Evolutionary conservation across 2,329 filamentous ascomycete genomes (phyloP), one percentile per base, ranked within the genome.

Genomic region (Cladosporium cucumerinum): DNA sequence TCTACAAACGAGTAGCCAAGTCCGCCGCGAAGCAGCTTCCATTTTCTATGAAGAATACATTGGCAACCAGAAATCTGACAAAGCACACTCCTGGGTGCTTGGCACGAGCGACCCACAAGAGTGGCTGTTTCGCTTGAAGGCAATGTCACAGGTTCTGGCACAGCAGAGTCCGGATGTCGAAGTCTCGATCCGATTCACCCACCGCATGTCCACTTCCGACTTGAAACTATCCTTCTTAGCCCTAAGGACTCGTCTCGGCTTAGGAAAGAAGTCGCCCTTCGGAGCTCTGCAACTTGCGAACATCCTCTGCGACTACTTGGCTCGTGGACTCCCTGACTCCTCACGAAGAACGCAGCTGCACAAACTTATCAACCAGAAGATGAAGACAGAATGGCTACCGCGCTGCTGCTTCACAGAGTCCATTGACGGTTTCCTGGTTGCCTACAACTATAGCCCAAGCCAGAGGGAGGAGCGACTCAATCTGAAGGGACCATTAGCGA

Each of bases 1-100:
- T 6, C n/a, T 60, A n/a, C 57, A 60, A n/a, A 21, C 28, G 25
- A 51, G 34, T 8, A 49, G 43, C 14, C 10, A 16, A 21, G n/a
- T 60, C n/a, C 57, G 57, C 39, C 21, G 23, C 12, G 57, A 60
- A 26, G 43, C 43, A 2, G 57, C 26, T 8, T 5, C 26, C 25
- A 36, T 60, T 8, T 60, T 60, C 57, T 36, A 60, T 43, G 28
- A 51, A 36, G 57, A 60, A 49, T 60, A 18, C 43, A 23, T 60
- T 16, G 21, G 52, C 30, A n/a, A 32, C 52, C 26, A 57, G 18
- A 32, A n/a, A 2, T 57, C 12, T 3, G n/a, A 32, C 1, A 36
- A 14, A 16, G 30, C 18, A n/a, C 36, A 43, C 36, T 43, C 36
- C 18, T 43, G 16, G 36, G 36, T 43, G 36, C 36, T 43, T 6